These are phyloP conservation scores for Metschnikowia continentalis DNA, from an alignment of 805 yeast species.

Conservation along the genomic window DNA sequence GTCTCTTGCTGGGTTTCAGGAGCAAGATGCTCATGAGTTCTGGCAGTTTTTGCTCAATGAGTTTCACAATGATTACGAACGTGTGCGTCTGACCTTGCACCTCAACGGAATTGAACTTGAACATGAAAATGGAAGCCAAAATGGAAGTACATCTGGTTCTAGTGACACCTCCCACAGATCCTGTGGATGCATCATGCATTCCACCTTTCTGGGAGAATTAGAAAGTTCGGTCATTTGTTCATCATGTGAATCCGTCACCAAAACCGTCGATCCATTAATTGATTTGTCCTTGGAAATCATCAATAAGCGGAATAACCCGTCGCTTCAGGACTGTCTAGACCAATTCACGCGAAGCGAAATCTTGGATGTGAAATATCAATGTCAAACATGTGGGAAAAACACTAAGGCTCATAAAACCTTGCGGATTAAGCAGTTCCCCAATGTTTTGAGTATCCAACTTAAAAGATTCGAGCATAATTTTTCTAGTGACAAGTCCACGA, in stretches of 20 bases:
- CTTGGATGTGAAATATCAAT: constrained; percentile 68
- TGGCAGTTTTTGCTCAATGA: constrained; percentile 89
- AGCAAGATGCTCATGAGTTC: constrained; percentile 98
- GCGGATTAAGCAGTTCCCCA: constrained; percentile 64
- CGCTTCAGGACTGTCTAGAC: constrained; percentile 61
- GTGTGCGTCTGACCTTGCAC: constrained; percentile 3
- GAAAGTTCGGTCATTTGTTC: constrained; percentile 76
- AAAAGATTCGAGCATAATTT: constrained; percentile 70
- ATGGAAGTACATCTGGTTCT: background rate
- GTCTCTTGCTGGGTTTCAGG: constrained; percentile 89
- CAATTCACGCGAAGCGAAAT: constrained; percentile 76
- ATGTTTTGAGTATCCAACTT: constrained; percentile 77
- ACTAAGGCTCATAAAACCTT: constrained; percentile 70
- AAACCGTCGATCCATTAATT: constrained; percentile 81
- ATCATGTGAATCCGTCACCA: constrained; percentile 59
- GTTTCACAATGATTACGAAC: constrained; percentile 53
- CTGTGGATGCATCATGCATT: constrained; percentile 80
- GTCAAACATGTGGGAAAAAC: constrained; percentile 58
- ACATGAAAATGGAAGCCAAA: background rate
- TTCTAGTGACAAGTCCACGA: constrained; percentile 48
- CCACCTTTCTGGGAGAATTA: constrained; percentile 76
- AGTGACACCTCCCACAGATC: background rate
- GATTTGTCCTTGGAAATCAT: constrained; percentile 79
- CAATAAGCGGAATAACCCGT: constrained; percentile 20
- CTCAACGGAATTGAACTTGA: background rate